Percentiles rank a stretch among this genome's conserved stretches.
phyloP scores from a whole-genome alignment of 169 alveolate genomes.

The Miamiensis avidus region DNA sequence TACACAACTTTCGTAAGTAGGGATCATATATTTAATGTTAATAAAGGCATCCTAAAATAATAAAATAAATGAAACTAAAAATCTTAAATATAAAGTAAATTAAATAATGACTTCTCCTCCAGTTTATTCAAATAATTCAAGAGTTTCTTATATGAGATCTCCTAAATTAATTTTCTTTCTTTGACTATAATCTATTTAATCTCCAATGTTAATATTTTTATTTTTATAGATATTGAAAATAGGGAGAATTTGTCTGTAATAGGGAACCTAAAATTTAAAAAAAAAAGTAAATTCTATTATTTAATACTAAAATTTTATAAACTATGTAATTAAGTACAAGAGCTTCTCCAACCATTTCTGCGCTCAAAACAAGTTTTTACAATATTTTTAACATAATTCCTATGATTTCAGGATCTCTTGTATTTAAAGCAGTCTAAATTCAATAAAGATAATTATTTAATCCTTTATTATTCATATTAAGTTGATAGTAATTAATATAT shows the following conservation, averaged over 20 bases:
- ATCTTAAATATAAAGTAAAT: background rate
- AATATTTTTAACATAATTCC: conserved; percentile 77
- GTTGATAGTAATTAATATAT: too few relatives aligned
- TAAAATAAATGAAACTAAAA: background rate
- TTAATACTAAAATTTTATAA: too few relatives aligned
- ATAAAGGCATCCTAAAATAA: conserved; percentile 88
- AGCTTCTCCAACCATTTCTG: conserved; percentile 93
- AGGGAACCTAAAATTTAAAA: conserved; percentile 73
- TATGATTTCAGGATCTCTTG: conserved; percentile 92
- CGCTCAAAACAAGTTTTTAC: conserved; percentile 80
- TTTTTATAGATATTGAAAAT: conserved; percentile 88
- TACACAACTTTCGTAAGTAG: conserved; percentile 90
- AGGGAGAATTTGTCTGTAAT: conserved; percentile 93
- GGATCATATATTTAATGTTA: conserved; percentile 94
- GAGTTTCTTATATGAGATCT: conserved; percentile 92
- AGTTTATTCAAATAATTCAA: conserved; percentile 88
- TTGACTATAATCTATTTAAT: conserved; percentile 88
- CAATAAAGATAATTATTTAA: background rate
- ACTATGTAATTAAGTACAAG: conserved; percentile 52
- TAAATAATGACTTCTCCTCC: conserved; percentile 81
- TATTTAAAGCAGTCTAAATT: conserved; percentile 87
- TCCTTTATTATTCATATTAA: background rate
- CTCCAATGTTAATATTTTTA: conserved; percentile 84
- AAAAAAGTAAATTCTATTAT: background rate
- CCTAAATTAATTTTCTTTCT: conserved; percentile 86